Evolutionary conservation across 495 filamentous ascomycete genomes (phyloP), one percentile per base, ranked within the genome.

Genomic region (Daldinia loculata): DNA sequence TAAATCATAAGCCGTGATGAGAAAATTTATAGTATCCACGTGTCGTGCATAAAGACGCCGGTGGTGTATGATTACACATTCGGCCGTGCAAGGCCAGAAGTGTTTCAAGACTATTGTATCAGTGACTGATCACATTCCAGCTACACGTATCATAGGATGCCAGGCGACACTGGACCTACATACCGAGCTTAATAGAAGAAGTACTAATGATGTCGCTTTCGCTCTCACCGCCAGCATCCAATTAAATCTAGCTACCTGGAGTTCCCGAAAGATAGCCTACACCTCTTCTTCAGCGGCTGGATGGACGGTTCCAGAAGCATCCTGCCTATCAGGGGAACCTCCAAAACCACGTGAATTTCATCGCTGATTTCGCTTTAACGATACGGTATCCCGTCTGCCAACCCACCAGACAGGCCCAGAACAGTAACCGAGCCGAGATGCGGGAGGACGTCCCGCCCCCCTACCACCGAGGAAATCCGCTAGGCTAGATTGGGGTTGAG

Each of bases 91-190:
- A 61, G 57, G 57, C 57, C 61, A 69, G 51, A 56, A 50, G 48
- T 59, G 66, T 66, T 69, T 65, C 61, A 66, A 66, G 50, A 59
- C 50, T 56, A 22, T 48, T 50, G 19, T 56, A 38, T 22, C 56
- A 39, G 61, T 73, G 66, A 73, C 56, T 66, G 66, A 62, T 73
- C 66, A 73, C 57, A 73, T 73, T 73, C 61, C 45, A 59, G 62
- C 66, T 43, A 66, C 66, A 43, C 52, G 52, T 56, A 48, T 56
- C 63, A 51, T 61, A 67, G 2, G 45, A 50, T 24, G 26, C 56
- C 50, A 14, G 50, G 39, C 32, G 14, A 57, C 34, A 51, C 62
- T 61, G 63, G 12, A 57, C 17, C 51, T 38, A 51, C 22, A 55
- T 63, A 59, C 59, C 52, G 64, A 61, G 11, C 56, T 48, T 0